phyloP scores from a whole-genome alignment of 2,329 filamentous ascomycete species.

The Venturiaceae sp. region DNA sequence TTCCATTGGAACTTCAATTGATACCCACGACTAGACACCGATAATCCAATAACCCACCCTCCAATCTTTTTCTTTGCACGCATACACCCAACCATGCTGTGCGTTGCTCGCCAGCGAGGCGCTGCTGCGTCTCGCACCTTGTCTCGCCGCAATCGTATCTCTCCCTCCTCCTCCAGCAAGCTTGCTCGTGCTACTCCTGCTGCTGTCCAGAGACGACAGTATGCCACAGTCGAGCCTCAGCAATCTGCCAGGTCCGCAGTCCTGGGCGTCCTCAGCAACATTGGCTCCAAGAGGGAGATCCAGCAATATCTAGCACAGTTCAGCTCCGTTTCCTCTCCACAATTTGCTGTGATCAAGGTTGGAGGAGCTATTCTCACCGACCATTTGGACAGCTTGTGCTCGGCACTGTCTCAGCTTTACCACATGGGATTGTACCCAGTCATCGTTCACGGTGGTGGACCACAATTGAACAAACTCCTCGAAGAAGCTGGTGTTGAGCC shows the following conservation, averaged over 20 bases:
- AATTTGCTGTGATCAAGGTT: conserved; percentile 97
- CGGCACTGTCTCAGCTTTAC: conserved; percentile 82
- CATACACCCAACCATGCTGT: conserved; percentile 9
- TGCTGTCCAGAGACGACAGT: conserved; percentile 13
- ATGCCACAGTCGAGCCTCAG: conserved; percentile 28
- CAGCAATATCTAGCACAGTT: conserved; percentile 98
- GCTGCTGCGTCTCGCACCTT: conserved; percentile 10
- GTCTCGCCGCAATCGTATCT: conserved; percentile 8
- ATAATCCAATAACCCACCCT: background rate
- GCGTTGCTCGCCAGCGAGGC: conserved; percentile 7
- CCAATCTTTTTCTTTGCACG: background rate
- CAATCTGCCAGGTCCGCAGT: conserved; percentile 68
- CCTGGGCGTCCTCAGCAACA: conserved; percentile 85
- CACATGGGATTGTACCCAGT: conserved; percentile 92
- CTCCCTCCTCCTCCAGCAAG: conserved; percentile 5
- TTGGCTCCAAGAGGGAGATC: conserved; percentile 90
- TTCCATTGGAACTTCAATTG: background rate
- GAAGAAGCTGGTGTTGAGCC: conserved; percentile 89
- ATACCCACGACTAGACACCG: background rate
- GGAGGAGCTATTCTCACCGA: conserved; percentile 93
- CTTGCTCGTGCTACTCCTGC: background rate
- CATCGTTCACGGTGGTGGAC: conserved; percentile 89
- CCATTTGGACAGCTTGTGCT: conserved; percentile 83
- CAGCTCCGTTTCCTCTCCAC: conserved; percentile 89
- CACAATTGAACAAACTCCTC: conserved; percentile 86